Conservation (phyloP, 2,329 filamentous ascomycete genomes). For the Fusarium sacchari region DNA sequence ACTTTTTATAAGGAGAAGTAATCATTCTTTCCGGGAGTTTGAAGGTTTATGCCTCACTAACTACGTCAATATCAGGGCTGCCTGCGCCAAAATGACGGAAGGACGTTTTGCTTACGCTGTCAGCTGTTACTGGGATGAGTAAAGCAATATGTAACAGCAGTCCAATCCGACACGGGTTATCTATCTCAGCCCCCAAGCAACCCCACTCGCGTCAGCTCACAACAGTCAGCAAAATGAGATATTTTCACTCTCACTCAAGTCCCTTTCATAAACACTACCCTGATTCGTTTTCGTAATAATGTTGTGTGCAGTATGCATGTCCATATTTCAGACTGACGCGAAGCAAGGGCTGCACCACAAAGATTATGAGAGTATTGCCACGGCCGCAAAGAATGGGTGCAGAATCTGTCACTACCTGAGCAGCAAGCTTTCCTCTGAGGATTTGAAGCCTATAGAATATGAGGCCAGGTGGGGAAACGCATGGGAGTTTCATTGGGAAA, state of each 20-base stretch:
- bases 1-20: not conserved
- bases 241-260: not conserved
- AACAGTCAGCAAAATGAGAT: not conserved
- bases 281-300: fast-evolving
- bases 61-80: too few species aligned
- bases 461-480: not conserved
- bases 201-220: not conserved
- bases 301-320: not conserved
- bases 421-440: not conserved
- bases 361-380: not conserved
- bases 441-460: not conserved
- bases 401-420: not conserved
- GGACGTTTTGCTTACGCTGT: not conserved
- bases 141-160: not conserved
- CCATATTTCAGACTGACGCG: not conserved
- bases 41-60: not conserved
- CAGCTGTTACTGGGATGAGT: not conserved
- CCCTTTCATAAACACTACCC: fast-evolving
- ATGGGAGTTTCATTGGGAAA: not conserved
- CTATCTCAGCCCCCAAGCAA: not conserved
- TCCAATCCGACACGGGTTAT: not conserved
- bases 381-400: not conserved
- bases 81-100: not conserved
- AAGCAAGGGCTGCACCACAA: not conserved
- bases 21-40: not conserved